Conservation (phyloP, 257 asterid species). For the Solanum acaule region DNA sequence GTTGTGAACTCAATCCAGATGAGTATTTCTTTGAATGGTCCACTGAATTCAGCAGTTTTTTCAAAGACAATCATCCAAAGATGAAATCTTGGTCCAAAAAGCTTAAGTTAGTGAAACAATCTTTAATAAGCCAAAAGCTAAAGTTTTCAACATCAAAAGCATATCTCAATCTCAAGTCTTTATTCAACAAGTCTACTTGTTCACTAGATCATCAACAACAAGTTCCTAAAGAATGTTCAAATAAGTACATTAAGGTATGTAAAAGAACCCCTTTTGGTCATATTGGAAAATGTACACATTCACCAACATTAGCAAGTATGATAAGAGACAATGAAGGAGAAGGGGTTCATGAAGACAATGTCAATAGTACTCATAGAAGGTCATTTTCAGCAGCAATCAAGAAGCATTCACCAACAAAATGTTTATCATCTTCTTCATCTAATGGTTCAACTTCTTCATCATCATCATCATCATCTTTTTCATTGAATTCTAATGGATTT, state of each 20-base stretch:
- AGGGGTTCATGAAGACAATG: conserved; percentile 7
- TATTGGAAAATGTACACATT: conserved; percentile 14
- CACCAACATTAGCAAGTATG: conserved; percentile 35
- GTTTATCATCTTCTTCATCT: conserved; percentile 48
- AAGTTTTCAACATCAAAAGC: conserved; percentile 29
- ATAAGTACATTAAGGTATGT: conserved; percentile 12
- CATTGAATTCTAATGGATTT: conserved; percentile 35
- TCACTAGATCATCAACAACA: conserved; percentile 2
- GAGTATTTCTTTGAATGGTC: conserved; percentile 73
- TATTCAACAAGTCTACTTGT: conserved; percentile 31
- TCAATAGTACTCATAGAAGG: conserved; percentile 29
- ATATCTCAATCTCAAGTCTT: conserved; percentile 24
- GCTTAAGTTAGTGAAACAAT: conserved; percentile 31
- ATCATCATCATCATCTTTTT: conserved; percentile 52
- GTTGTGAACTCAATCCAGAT: conserved; percentile 65
- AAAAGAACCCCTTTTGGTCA: conserved; percentile 23
- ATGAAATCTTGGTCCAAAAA: conserved; percentile 34
- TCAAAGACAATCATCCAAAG: conserved; percentile 17
- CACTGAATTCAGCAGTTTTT: conserved; percentile 37
- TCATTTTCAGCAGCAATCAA: conserved; percentile 75
- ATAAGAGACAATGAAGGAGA: conserved; percentile 29
- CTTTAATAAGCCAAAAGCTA: conserved; percentile 23
- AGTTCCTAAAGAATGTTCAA: background rate
- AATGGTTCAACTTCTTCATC: conserved; percentile 15
- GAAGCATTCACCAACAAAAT: conserved; percentile 46